Evolutionary conservation across 202 grass and related monocot genomes (phyloP), one percentile per base, ranked within the genome.

Genomic region (Saccharum hybrid): DNA sequence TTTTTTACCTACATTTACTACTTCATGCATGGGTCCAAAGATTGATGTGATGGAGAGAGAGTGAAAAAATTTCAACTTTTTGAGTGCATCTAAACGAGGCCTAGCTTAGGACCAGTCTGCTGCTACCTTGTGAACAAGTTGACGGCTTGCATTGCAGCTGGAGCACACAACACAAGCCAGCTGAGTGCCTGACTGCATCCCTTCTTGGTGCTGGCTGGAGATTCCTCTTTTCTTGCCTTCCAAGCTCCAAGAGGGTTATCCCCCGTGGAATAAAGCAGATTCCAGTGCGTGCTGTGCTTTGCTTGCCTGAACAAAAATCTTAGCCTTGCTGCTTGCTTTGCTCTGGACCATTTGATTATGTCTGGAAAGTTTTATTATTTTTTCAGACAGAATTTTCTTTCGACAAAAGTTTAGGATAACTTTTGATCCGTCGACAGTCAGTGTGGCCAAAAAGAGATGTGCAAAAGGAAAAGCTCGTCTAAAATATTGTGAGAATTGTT

Each of bases 401-500:
- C 4, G 0, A 0, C 1, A 18, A 81, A 57, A 42, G 11, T 5
- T 4, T 39, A 8, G 21, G 13, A n/a, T 3, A 18, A 66, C 61
- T 81, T 80, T 67, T 67, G 23, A 59, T 43, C 77, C 60, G 10
- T 77, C 21, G 12, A 59, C 72, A 41, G 42, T 36, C 45, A 45
- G 37, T 59, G 37, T 61, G 46, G 59, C 80, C 8, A 66, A 83
- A 83, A 79, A 57, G 59, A 56, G 31, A 71, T 31, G 14, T 0
- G 36, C 30, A 1, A 48, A 69, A 30, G 21, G 6, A 39, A 72
- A 71, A 72, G 21, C 3, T 0, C 21, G 65, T 65, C 11, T 77
- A 76, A 87, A 82, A 54, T 71, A 56, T 37, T 19, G 15, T 6
- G 65, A 60, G 85, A 63, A 82, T 68, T 43, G 39, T 63, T 70